phyloP scores from a whole-genome alignment of 2,329 filamentous ascomycete genomes.

The Coniella lustricola region DNA sequence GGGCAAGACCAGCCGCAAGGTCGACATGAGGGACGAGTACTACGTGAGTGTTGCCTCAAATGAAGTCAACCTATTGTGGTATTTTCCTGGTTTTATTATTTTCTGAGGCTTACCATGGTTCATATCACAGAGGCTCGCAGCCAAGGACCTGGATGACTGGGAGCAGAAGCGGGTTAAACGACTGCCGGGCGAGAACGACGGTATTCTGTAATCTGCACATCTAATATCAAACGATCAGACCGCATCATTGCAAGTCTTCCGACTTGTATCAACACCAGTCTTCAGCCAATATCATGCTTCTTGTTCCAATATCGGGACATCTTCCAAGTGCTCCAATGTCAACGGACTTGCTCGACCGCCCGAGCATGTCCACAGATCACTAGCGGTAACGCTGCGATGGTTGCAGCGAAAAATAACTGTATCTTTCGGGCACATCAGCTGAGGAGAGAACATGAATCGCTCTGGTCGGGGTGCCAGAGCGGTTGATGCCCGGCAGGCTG shows the following conservation, averaged over 20 bases:
- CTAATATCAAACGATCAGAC: neutral
- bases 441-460: too few relatives aligned
- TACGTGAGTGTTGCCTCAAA: slow-evolving; percentile 51
- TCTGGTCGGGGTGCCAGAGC: too few relatives aligned
- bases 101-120: neutral
- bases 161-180: slow-evolving; percentile 92
- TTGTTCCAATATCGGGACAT: too few relatives aligned
- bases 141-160: slow-evolving; percentile 92
- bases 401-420: too few relatives aligned
- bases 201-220: slow-evolving; percentile 48
- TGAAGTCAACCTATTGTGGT: neutral
- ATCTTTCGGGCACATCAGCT: too few relatives aligned
- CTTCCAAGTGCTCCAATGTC: too few relatives aligned
- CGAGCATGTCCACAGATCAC: too few relatives aligned
- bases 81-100: neutral
- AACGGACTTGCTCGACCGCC: too few relatives aligned
- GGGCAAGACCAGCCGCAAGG: slow-evolving; percentile 60
- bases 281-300: neutral
- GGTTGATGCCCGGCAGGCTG: too few relatives aligned
- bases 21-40: slow-evolving; percentile 80
- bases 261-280: neutral
- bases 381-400: too few relatives aligned
- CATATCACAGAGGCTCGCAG: slow-evolving; percentile 59
- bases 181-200: slow-evolving; percentile 83
- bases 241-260: too few relatives aligned